Conservation (phyloP, 2,329 filamentous ascomycete genomes). For the Coniochaeta ligniaria region DNA sequence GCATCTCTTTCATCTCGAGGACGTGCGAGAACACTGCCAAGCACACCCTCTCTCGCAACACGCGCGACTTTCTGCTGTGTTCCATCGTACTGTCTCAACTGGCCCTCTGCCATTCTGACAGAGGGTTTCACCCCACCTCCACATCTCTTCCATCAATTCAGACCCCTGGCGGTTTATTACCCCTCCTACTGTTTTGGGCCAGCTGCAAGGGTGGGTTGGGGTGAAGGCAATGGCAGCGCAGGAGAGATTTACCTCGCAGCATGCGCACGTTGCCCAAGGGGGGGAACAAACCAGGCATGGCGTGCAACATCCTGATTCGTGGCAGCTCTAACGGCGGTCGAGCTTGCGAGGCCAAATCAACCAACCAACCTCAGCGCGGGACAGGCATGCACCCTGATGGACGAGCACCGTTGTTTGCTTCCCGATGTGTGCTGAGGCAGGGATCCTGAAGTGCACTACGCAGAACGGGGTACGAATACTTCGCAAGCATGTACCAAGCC, state of each 20-base stretch:
- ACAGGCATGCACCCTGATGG: not conserved
- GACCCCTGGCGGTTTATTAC: not conserved
- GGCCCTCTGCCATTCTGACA: not conserved
- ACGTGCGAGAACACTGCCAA: not conserved
- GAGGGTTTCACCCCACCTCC: not conserved
- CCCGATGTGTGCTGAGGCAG: slow-evolving; percentile 9
- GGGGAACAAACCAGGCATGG: not conserved
- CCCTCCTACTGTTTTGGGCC: not conserved
- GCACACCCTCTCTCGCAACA: not conserved
- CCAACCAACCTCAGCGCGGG: not conserved
- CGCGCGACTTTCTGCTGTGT: too few species aligned
- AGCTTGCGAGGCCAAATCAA: not conserved
- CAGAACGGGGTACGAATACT: not conserved
- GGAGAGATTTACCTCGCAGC: slow-evolving; percentile 5
- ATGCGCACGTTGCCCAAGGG: slow-evolving; percentile 1
- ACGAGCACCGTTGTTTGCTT: slow-evolving; percentile 4
- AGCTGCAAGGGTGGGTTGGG: not conserved
- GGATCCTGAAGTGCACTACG: not conserved
- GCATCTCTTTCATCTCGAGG: not conserved
- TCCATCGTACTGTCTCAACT: not conserved
- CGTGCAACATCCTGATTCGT: not conserved
- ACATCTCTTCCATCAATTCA: not conserved
- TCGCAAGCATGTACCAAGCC: not conserved
- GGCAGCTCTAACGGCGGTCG: not conserved
- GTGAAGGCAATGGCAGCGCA: not conserved